phyloP scores from a whole-genome alignment of 371 early-diverging fungal species.

The Mortierella sp. region DNA sequence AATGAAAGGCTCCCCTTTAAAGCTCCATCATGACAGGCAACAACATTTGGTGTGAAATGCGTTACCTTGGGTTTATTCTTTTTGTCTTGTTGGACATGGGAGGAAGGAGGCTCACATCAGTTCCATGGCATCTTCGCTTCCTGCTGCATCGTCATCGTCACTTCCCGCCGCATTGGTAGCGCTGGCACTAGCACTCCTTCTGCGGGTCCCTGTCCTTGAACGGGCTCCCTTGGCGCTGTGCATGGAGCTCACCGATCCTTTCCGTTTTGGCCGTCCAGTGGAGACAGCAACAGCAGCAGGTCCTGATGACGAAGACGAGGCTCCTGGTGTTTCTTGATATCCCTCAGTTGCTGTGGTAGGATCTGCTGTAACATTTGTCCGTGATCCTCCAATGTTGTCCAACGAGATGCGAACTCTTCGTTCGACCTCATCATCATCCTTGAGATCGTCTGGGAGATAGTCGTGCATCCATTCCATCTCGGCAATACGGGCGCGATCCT shows the following conservation, averaged over 20 bases:
- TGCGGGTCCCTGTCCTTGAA: background rate
- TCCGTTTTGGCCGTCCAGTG: background rate
- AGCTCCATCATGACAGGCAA: no score
- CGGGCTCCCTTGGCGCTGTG: background rate
- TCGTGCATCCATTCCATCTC: constrained; percentile 43
- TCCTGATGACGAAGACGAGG: background rate
- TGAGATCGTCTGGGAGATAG: constrained; percentile 20
- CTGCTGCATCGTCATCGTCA: no score
- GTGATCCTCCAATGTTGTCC: background rate
- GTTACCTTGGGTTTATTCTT: no score
- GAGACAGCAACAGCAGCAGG: background rate
- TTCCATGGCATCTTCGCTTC: no score
- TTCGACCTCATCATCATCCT: constrained; percentile 21
- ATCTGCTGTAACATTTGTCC: background rate
- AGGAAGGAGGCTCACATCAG: no score
- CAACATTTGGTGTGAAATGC: no score
- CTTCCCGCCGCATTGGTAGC: no score
- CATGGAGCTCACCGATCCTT: background rate
- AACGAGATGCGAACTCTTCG: background rate
- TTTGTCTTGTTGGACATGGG: no score
- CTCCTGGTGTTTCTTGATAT: background rate
- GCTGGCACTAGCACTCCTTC: no score
- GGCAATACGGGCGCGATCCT: constrained; percentile 23
- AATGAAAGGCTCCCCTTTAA: no score
- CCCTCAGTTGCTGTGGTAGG: background rate